phyloP scores from a whole-genome alignment of 169 alveolate species.

The Babesia ovata region DNA sequence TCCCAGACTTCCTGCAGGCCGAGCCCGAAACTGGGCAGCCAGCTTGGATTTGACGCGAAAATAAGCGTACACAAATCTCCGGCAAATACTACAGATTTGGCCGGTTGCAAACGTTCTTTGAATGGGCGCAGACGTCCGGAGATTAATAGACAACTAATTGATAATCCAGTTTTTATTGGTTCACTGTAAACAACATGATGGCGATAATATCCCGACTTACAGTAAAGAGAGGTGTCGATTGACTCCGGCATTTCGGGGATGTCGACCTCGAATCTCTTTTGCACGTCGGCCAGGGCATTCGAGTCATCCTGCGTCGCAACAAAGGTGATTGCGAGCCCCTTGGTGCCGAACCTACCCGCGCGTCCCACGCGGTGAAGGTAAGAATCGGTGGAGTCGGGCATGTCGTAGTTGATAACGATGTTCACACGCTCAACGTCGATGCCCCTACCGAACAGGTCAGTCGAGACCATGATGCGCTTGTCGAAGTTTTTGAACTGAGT shows the following conservation, averaged over 20 bases:
- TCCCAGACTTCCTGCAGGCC: background rate
- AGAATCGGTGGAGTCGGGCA: conserved; percentile 92
- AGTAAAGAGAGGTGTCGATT: conserved; percentile 89
- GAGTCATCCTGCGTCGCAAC: conserved; percentile 92
- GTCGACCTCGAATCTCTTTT: conserved; percentile 96
- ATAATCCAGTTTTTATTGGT: conserved; percentile 56
- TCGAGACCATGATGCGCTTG: conserved; percentile 98
- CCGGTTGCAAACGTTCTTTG: background rate
- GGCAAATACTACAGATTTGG: too few species aligned
- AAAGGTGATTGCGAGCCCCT: conserved; percentile 99
- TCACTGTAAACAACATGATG: conserved; percentile 9
- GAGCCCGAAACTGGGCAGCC: background rate
- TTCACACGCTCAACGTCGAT: conserved; percentile 99
- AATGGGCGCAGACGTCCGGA: background rate
- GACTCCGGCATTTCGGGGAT: conserved; percentile 95
- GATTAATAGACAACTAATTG: conserved; percentile 12
- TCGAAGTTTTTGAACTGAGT: conserved; percentile 96
- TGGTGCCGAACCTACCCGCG: conserved; percentile 99
- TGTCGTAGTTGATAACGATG: conserved; percentile 98
- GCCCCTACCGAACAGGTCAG: conserved; percentile 99
- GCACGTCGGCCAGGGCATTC: conserved; percentile 93
- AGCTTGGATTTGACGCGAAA: background rate
- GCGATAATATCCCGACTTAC: conserved; percentile 36
- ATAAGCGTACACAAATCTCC: background rate
- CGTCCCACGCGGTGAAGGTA: conserved; percentile 95